Conservation (phyloP, 2,329 filamentous ascomycete genomes). For the Aureobasidium sp. region DNA sequence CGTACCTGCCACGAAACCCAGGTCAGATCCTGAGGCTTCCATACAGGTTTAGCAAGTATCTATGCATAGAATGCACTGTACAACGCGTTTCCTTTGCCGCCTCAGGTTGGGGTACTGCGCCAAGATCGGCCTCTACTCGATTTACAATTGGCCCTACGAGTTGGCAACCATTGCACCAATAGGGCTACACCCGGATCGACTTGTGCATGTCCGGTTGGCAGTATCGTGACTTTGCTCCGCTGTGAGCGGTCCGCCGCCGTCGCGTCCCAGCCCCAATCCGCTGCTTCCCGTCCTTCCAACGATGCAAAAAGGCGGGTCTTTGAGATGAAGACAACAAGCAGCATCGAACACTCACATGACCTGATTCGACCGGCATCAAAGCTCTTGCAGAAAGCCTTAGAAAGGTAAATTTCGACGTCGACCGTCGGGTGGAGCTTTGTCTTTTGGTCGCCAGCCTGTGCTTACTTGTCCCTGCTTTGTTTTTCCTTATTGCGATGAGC, state of each 20-base stretch:
- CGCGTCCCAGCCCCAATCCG: not conserved
- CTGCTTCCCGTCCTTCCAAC: not conserved
- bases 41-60: not conserved
- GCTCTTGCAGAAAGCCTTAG: constrained; percentile 19
- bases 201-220: not conserved
- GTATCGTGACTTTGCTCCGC: constrained; percentile 1
- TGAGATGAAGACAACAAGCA: constrained; percentile 17
- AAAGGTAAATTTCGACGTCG: constrained; percentile 26
- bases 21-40: not conserved
- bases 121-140: constrained; percentile 7
- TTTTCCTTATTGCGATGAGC: not conserved
- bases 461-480: constrained; percentile 4
- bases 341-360: constrained; percentile 24
- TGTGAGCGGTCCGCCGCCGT: not conserved
- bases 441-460: not conserved
- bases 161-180: constrained; percentile 4
- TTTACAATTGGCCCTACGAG: constrained; percentile 10
- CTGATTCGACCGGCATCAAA: constrained; percentile 12
- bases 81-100: not conserved
- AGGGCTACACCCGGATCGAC: not conserved
- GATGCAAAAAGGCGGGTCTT: not conserved
- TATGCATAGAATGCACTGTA: not conserved
- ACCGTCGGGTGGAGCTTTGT: constrained; percentile 15
- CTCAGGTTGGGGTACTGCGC: constrained; percentile 13
- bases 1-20: not conserved